These are phyloP conservation scores for Gentiana straminea DNA, from an alignment of 257 asterid genomes.

Conservation along the genomic window DNA sequence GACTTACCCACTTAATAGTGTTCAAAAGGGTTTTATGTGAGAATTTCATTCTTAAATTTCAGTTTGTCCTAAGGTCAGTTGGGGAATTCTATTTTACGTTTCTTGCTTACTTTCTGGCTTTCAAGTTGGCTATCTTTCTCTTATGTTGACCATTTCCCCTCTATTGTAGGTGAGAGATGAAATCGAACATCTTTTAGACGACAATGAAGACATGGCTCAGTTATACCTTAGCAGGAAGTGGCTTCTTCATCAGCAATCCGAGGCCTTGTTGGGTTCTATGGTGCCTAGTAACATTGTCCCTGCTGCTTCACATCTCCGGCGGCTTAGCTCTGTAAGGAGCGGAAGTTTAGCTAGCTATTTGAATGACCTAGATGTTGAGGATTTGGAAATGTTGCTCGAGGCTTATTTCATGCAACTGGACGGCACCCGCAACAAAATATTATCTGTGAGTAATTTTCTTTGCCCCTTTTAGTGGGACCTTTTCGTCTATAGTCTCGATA, in stretches of 20 bases:
- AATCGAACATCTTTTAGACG: slow-evolving; percentile 96
- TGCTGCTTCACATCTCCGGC: slow-evolving; percentile 43
- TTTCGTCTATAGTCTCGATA: neutral
- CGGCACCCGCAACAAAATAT: slow-evolving; percentile 93
- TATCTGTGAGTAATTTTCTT: slow-evolving; percentile 55
- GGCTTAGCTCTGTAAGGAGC: slow-evolving; percentile 63
- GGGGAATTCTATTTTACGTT: too few species aligned
- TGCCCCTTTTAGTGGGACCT: neutral
- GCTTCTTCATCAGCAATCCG: slow-evolving; percentile 72
- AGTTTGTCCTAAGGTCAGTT: neutral
- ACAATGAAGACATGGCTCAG: slow-evolving; percentile 93
- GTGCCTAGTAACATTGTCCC: slow-evolving; percentile 43
- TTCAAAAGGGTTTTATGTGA: neutral
- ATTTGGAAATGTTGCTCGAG: slow-evolving; percentile 95
- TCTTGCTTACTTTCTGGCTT: too few species aligned
- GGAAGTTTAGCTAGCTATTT: slow-evolving; percentile 60
- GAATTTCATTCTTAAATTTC: neutral
- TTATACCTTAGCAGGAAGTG: slow-evolving; percentile 79
- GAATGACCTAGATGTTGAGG: slow-evolving; percentile 79
- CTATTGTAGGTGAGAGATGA: slow-evolving; percentile 85
- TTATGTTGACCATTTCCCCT: neutral
- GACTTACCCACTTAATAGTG: neutral
- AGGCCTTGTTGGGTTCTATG: slow-evolving; percentile 36
- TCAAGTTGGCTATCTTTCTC: neutral
- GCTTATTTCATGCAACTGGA: slow-evolving; percentile 97